Base-by-base conservation (phyloP, 805 yeast genomes). In the Candida andamanensis region DNA sequence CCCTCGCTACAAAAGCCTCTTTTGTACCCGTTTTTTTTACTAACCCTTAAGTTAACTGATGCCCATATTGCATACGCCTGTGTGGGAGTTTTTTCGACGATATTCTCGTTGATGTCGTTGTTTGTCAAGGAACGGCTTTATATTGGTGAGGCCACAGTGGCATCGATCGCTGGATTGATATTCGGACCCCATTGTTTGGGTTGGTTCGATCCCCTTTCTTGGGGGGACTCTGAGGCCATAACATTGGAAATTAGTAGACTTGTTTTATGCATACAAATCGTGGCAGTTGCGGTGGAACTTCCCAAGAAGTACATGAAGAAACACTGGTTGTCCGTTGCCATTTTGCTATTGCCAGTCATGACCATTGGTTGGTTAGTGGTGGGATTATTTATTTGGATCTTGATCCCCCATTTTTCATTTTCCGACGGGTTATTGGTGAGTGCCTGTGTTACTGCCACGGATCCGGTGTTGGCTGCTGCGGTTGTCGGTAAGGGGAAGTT, bases 401-500 rank as follows among this genome's bases (percentile, higher is more conserved):
- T 89, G 18, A 78, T 89, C 21, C 90, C 92, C 1, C 74, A 78
- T 6, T 65, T 87, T 36, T 63, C 72, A 34, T 85, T 87, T 62
- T 56, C 83, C 14, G 84, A 78, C 30, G 79, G 85, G 2, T 67
- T 87, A 21, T 67, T 80, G 29, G 76, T 87, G 1, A 74, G 89
- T 19, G 95, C 95, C 2, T 86, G 95, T 54, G 78, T 87, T 28
- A 89, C 96, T 0, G 96, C 96, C 2, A 89, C 97, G 0, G 97
- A 87, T 59, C 97, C 97, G 5, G 92, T 87, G 25, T 68, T 87
- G 49, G 95, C 96, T 2, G 92, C 95, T 12, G 95, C 96, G 2
- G 95, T 87, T 23, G 95, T 87, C 8, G 95, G 95, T 55, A 87
- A 84, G 47, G 95, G 95, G 44, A 84, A 85, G 52, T 87, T 87